phyloP scores from a whole-genome alignment of 257 asterid genomes.

The Avicennia marina region DNA sequence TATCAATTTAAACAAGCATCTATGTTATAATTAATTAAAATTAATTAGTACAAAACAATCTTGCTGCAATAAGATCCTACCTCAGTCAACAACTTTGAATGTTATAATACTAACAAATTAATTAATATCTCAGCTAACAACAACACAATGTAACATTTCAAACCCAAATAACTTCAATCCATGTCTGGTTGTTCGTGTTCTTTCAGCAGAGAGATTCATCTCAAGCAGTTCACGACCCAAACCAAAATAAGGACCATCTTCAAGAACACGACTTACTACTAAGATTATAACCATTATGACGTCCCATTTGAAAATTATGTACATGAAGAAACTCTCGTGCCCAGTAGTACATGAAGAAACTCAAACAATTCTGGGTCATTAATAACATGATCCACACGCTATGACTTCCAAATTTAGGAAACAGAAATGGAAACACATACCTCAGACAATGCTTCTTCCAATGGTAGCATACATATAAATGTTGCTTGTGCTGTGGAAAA shows the following conservation, averaged over 20 bases:
- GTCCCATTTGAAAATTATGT: not conserved
- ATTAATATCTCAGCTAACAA: too few relatives aligned
- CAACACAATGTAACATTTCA: too few relatives aligned
- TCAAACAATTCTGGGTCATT: too few relatives aligned
- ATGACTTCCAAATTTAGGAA: not conserved
- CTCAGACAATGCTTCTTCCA: not conserved
- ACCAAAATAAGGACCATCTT: not conserved
- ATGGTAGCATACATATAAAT: not conserved
- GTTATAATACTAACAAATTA: too few relatives aligned
- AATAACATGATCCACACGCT: too few relatives aligned
- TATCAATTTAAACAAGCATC: too few relatives aligned
- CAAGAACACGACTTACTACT: conserved; percentile 1
- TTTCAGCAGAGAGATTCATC: conserved; percentile 2
- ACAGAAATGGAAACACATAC: not conserved
- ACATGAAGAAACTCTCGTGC: not conserved
- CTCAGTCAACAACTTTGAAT: too few relatives aligned
- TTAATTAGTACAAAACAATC: too few relatives aligned
- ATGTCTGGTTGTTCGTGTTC: not conserved
- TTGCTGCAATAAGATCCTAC: too few relatives aligned
- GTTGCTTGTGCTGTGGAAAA: not conserved
- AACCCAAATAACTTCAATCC: too few relatives aligned
- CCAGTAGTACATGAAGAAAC: too few relatives aligned
- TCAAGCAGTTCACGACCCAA: conserved; percentile 2
- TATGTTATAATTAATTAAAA: too few relatives aligned
- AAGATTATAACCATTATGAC: not conserved